Base-by-base conservation (phyloP, 192 early-diverging fungal species). In the Funneliformis mosseae region DNA sequence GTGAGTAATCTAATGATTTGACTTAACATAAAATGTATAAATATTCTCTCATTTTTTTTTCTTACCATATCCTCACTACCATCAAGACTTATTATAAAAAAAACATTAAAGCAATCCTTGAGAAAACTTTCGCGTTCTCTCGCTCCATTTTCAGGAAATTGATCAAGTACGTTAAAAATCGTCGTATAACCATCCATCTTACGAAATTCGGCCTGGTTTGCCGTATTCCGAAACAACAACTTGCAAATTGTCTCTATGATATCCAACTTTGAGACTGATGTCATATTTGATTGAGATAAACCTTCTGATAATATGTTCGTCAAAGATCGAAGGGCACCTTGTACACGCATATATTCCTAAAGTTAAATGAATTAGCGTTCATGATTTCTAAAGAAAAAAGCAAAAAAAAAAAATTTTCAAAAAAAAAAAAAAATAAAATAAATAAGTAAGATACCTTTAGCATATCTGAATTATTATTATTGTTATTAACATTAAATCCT, bases 201-300 rank as follows among this genome's bases (percentile, higher is more conserved):
- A 42, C 61, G 75, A 64, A 84, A 86, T 38, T 84, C 83, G 5
- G 48, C 10, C 63, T 84, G 85, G 42, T 84, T 86, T 12, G 66
- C 81, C 0, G 81, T 82, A 25, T 84, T 84, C 27, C 82, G 83
- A 64, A 86, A 84, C 5, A 85, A 70, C 16, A 85, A 77, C 50
- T 84, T 85, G 75, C 84, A 85, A 1, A 85, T 60, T 8, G 84
- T 85, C 73, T 85, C 84, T 80, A 85, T 79, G 62, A 83, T 83
- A 55, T 85, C 84, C 14, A 85, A 81, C 42, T 85, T 85, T 12
- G 84, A 82, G 4, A 81, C 80, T 12, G 82, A 42, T 12, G 76
- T 74, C 12, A 78, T 81, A 43, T 74, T 76, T n/a, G 83, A 72
- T 8, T 64, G 46, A 46, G 82, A 27, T 11, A 70, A 23, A n/a